Evolutionary conservation across 495 filamentous ascomycete genomes (phyloP), one percentile per base, ranked within the genome.

Genomic region (Daldinia loculata): DNA sequence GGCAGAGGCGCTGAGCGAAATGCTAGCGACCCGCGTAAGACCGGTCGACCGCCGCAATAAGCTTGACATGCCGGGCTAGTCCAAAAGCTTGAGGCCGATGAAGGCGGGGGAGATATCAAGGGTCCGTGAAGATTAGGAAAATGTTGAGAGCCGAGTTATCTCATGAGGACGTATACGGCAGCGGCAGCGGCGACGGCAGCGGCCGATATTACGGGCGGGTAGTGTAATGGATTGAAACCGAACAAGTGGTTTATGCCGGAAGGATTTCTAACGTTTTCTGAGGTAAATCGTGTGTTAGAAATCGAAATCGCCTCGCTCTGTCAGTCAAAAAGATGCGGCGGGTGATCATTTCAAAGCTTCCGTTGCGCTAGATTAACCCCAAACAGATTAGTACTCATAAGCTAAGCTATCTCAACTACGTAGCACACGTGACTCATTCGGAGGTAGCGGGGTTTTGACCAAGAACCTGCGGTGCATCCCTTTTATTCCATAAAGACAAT

Each of bases 31-130:
- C 78, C 88, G 85, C 79, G 87, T 86, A 78, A 91, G 77, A 79
- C 86, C 83, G 80, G 86, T 84, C 76, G 90, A 87, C 78, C 87
- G 88, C 74, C 89, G 87, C 67, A 92, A 81, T 73, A 90, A 76
- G 77, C 84, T 84, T 76, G 89, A 87, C 89, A 91, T 91, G 77
- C 75, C 83, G 80, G 81, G 81, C 78, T 78, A 78, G 72, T 60
- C 53, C 22, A 50, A 59, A 61, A 43, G 50, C 64, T 61, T 45
- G 57, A 62, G 53, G 52, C 64, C 45, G 30, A 52, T 61, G 61
- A 61, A 52, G 63, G 56, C 58, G 51, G 39, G 55, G 68, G 36
- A 34, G 65, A 38, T 62, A 57, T 59, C 34, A 48, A 63, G 41
- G 66, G 57, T 59, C 51, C 61, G 56, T 27, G 43, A 61, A 39